Evolutionary conservation across 192 early-diverging fungal species (phyloP).

Genomic region (Entomortierella parvispora): DNA sequence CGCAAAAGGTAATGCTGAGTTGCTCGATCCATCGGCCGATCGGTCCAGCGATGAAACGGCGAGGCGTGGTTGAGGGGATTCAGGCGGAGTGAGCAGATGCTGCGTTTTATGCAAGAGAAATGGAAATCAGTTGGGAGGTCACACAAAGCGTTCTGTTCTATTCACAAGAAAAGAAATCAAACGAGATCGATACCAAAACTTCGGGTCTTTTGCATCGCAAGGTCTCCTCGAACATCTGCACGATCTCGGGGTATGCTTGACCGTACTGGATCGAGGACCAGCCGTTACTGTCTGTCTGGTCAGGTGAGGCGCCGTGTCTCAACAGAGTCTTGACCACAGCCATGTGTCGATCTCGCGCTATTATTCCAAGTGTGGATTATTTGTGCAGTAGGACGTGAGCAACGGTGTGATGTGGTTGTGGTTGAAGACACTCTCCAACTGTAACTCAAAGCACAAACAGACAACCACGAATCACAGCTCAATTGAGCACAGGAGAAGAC

Average conservation of each 20-base stretch:
- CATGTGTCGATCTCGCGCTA: conserved; percentile 70
- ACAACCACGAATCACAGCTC: background rate
- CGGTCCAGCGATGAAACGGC: conserved; percentile 27
- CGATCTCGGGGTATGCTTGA: conserved; percentile 65
- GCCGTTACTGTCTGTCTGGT: conserved; percentile 68
- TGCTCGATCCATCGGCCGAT: conserved; percentile 38
- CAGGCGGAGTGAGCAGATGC: conserved; percentile 41
- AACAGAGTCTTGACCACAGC: conserved; percentile 64
- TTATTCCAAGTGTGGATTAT: no score
- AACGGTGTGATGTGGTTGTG: background rate
- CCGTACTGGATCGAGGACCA: conserved; percentile 76
- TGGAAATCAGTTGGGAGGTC: background rate
- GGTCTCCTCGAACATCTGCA: conserved; percentile 64
- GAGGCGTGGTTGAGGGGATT: conserved; percentile 29
- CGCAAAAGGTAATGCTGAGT: conserved; percentile 25
- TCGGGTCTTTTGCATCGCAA: conserved; percentile 57
- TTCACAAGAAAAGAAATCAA: background rate
- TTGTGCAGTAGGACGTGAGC: no score
- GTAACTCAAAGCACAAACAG: no score
- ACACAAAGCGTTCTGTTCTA: no score
- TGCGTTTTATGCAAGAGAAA: background rate
- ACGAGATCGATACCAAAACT: conserved; percentile 47
- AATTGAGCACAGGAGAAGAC: background rate
- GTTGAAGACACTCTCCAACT: no score
- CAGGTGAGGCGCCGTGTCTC: conserved; percentile 59